Base-by-base conservation (phyloP, 2,329 filamentous ascomycete species). In the Botrytis paeoniae region DNA sequence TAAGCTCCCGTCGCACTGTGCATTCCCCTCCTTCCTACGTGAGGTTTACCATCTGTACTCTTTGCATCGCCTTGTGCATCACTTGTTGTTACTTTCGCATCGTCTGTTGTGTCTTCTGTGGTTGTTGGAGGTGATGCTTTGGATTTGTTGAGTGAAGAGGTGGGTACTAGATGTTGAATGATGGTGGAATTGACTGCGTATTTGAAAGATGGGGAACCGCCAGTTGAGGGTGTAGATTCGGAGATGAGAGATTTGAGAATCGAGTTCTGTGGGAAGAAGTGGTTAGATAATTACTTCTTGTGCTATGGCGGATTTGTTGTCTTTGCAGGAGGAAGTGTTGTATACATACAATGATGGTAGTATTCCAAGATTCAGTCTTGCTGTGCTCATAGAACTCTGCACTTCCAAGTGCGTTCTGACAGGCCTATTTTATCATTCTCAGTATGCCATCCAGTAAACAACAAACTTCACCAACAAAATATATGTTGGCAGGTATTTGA, bases 131-230 rank as follows among this genome's bases (percentile, higher is more conserved):
- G 64, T 51, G 69, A 60, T 39, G 76, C 65, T 85, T 75, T 88
- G 77, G 88, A 81, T 83, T 89, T 89, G 84, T 89, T 91, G 69
- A 90, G 84, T 72, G 88, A 85, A 43, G 89, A 88, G 20, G 89
- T 91, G 71, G 91, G 89, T 32, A 92, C 89, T 48, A 95, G 86
- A 85, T 98, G 95, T 86, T 99, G 95, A 78, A 98, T 97, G 81
- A 98, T 98, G 77, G 95, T 98, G 86, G 93, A 97, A 87, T 97
- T 98, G 85, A 97, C 94, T 78, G 94, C 93, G 85, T 95, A 98
- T 84, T 98, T 98, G 89, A 91, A 97, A 25, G 85, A 83, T 8
- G 93, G 91, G 39, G 88, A 85, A 41, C 86, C 83, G 74, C 86
- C 85, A 25, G 14, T 60, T 75, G 86, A 84, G 29, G 89, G 86